Evolutionary conservation across 2,329 filamentous ascomycete species (phyloP), one percentile per base, ranked within the genome.

Genomic region (Hypoxylon sp.): DNA sequence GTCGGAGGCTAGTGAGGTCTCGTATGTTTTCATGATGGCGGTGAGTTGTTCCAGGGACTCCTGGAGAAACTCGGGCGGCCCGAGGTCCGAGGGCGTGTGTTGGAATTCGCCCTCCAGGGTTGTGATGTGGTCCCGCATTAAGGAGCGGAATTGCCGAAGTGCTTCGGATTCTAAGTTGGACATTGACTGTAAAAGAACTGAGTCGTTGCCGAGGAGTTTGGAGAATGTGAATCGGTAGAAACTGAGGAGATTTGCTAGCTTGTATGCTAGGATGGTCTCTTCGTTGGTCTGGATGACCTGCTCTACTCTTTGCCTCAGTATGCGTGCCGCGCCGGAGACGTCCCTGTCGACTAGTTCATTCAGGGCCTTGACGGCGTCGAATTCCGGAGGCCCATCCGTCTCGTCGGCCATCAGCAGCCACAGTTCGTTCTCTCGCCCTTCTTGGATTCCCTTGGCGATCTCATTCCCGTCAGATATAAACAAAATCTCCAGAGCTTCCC

Each of bases 261-360:
- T 96, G 82, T 97, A 99, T 35, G 93, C 91, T 53, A 94, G 83
- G 19, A 97, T 93, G 0, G 91, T 91, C 65, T 98, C 94, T 73
- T 98, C 94, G 77, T 97, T 95, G 67, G 92, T 92, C 74, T 97
- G 94, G 15, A 98, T 91, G 19, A 97, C 92, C 75, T 98, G 92
- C 79, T 98, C 94, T 57, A 97, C 89, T 32, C 95, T 88, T 78
- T 98, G 94, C 27, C 92, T 90, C n/a, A 98, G 81, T n/a, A 94
- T 88, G 21, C 93, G 89, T 39, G 92, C 89, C 3, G 95, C 94
- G 0, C 93, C 93, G 2, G 89, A 88, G 51, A 98, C 85, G 75
- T 97, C 92, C 39, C 93, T 90, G 75, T 95, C 94, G 27, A 98
- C 93, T 2, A 99, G 86, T 68, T 96, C 90, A 71, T 93, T 92